Evolutionary conservation across 495 filamentous ascomycete genomes (phyloP), one percentile per base, ranked within the genome.

Genomic region (Tirmania nivea): DNA sequence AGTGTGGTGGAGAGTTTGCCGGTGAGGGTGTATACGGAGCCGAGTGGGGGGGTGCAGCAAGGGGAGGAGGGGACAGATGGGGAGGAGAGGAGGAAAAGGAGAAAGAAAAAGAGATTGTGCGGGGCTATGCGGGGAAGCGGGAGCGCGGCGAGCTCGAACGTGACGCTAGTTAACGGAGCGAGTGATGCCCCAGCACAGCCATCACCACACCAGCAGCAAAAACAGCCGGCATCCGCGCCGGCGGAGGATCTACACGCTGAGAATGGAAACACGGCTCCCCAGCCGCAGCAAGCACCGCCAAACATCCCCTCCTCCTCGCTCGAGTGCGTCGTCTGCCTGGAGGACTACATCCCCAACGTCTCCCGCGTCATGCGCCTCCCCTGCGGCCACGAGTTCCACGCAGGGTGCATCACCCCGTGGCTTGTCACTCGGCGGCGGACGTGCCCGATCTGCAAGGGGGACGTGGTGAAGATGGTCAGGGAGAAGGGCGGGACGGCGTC

Each of bases 371-470:
- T 97, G 90, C 94, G 84, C 59, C 69, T 97, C 51, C 90, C 90
- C n/a, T 97, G 90, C 68, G 90, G 90, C 20, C 90, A 97, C 64
- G 90, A 97, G 62, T 97, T 97, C 67, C 90, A 97, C 66, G 89
- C 72, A 36, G 87, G 90, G 60, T 97, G 90, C 87, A 96, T 97
- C 64, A 96, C 90, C 12, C 92, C 92, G n/a, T 97, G 90, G 90
- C 70, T 97, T 35, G 94, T 86, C 10, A 95, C 88, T 35, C 80
- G 88, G 42, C 84, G 88, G 52, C 78, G 90, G 57, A 96, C 92
- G 25, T 97, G 90, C 59, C 90, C 90, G 7, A 96, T 97, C 47
- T 97, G 90, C 71, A 96, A 96, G 66, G 86, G 85, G 25, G 90
- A 97, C 60, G 92, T 97, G 35, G 90, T 96, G 20, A 58, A 45